phyloP scores from a whole-genome alignment of 2,329 filamentous ascomycete species.

The Exophiala lecanii-corni region DNA sequence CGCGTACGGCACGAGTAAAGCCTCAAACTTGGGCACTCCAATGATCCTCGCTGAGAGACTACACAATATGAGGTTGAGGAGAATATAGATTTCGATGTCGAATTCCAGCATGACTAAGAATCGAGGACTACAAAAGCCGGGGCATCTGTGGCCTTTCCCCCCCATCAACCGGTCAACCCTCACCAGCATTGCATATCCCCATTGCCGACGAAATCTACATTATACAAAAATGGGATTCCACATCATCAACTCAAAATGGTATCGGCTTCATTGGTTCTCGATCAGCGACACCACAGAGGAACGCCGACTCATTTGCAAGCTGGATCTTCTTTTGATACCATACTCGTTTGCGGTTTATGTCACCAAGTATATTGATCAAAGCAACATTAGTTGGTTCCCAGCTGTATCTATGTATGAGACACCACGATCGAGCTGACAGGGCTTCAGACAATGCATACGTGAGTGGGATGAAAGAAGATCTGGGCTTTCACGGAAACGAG shows the following conservation, averaged over 20 bases:
- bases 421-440: slow-evolving; percentile 38
- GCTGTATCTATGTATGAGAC: background rate
- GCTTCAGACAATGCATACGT: slow-evolving; percentile 55
- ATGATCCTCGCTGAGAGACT: too few species aligned
- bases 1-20: too few species aligned
- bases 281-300: slow-evolving; percentile 48
- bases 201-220: too few species aligned
- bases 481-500: slow-evolving; percentile 49
- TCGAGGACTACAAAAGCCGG: too few species aligned
- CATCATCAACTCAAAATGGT: slow-evolving; percentile 1
- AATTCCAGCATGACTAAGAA: too few species aligned
- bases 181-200: too few species aligned
- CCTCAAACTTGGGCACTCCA: too few species aligned
- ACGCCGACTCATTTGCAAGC: slow-evolving; percentile 48
- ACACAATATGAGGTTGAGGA: too few species aligned
- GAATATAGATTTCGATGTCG: too few species aligned
- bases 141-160: too few species aligned
- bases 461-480: slow-evolving; percentile 48
- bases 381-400: slow-evolving; percentile 45
- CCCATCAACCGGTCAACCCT: too few species aligned
- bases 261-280: slow-evolving; percentile 44
- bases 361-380: slow-evolving; percentile 51
- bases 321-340: slow-evolving; percentile 52
- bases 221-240: background rate
- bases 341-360: slow-evolving; percentile 54